These are phyloP conservation scores for Leccinum variicolor DNA, from an alignment of 768 basidiomycete species.

Conservation along the genomic window DNA sequence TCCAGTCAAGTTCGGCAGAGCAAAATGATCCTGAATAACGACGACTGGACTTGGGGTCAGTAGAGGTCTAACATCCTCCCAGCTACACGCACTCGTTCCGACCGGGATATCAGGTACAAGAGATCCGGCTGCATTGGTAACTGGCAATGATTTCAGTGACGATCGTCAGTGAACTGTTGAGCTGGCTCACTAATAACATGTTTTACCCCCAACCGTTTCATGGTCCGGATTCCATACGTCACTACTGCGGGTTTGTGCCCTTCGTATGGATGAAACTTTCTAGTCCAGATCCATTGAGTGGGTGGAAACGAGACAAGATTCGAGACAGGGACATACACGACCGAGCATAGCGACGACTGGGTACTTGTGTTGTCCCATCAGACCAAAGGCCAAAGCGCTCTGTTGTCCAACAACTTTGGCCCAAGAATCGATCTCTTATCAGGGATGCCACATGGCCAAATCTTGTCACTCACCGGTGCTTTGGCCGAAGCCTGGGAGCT, in stretches of 20 bases:
- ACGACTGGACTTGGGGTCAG: slow-evolving; percentile 52
- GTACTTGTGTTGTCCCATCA: slow-evolving; percentile 60
- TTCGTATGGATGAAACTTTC: slow-evolving; percentile 83
- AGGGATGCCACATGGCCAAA: background rate
- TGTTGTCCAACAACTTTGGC: slow-evolving; percentile 73
- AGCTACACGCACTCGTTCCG: slow-evolving; percentile 67
- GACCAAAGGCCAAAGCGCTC: slow-evolving; percentile 77
- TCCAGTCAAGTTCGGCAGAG: slow-evolving; percentile 73
- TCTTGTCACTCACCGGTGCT: slow-evolving; percentile 59
- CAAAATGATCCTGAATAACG: slow-evolving; percentile 80
- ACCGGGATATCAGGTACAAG: slow-evolving; percentile 70
- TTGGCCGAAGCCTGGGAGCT: slow-evolving; percentile 68
- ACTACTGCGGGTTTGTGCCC: slow-evolving; percentile 69
- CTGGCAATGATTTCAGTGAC: slow-evolving; percentile 34
- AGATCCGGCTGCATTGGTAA: slow-evolving; percentile 87
- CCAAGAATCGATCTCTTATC: background rate
- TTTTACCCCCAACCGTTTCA: slow-evolving; percentile 74
- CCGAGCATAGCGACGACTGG: slow-evolving; percentile 91
- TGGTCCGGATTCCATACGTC: slow-evolving; percentile 74
- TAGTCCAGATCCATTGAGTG: slow-evolving; percentile 5
- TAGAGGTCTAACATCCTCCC: background rate
- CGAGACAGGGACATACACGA: slow-evolving; percentile 46
- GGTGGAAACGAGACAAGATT: background rate
- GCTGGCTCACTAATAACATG: slow-evolving; percentile 65
- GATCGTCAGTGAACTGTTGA: background rate